Base-by-base conservation (phyloP, 225 moss, liverwort and hornwort species). In the Thuidium tamariscinum region DNA sequence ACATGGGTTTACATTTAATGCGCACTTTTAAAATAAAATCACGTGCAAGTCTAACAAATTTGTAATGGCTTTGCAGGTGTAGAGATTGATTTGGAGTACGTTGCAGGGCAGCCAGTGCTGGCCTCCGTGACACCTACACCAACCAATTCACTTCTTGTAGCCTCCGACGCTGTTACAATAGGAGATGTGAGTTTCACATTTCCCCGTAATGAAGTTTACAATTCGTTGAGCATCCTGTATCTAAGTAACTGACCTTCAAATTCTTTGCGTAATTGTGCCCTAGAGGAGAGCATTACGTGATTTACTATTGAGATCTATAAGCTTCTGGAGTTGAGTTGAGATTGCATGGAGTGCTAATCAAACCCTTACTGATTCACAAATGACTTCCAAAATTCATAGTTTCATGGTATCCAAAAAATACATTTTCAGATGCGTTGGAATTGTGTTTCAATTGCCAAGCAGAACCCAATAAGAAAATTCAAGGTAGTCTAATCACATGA, bases 81-180 rank as follows among this genome's bases (percentile, higher is more conserved):
- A 25, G 85, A 92, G 37, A 87, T 96, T 87, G 92, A 96, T 87
- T 30, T 93, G 39, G 93, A 92, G 74, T 97, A 88, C 82, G 80
- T 94, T 23, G 95, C 89, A 23, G 96, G 92, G n/a, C 89, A 92
- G 61, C n/a, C 93, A 34, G 91, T 97, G 49, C 27, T 84, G 79
- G 88, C 88, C 5, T 7, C 57, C 27, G 89, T 95, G 32, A 89
- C 54, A 15, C 95, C 97, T 27, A 81, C 83, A 16, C 96, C 97
- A 17, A 92, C 94, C 11, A 84, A 91, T 73, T 88, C 95, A 7
- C 7, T 41, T 4, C 49, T 94, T 18, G 86, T 83, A 44, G 2
- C 79, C 34, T 62, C 89, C 6, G 96, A 96, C 21, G 95, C 94
- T 27, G 69, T 97, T 19, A 97, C 97, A 19, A 95, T 97, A 25